phyloP scores from a whole-genome alignment of 345 rosid genomes.

The Trapa bicornis region DNA sequence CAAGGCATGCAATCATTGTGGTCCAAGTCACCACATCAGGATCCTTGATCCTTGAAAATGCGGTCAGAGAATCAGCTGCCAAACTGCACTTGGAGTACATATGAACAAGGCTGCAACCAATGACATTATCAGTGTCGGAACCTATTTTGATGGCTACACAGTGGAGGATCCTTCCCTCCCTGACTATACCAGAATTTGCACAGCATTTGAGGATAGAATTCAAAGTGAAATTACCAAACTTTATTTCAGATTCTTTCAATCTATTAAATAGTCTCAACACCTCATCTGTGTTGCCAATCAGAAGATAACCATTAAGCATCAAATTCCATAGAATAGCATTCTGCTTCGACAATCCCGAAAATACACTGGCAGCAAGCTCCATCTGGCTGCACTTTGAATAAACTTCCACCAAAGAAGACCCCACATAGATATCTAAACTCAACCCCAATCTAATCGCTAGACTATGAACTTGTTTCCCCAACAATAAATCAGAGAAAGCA shows the following conservation, averaged over 20 bases:
- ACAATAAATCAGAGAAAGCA: slow-evolving; percentile 18
- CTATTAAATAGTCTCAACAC: slow-evolving; percentile 20
- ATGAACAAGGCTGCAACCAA: slow-evolving; percentile 32
- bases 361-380: slow-evolving; percentile 26
- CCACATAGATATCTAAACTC: slow-evolving; percentile 25
- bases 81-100: slow-evolving; percentile 38
- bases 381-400: slow-evolving; percentile 32
- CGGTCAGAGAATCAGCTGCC: slow-evolving; percentile 25
- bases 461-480: slow-evolving; percentile 31
- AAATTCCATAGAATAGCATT: slow-evolving; percentile 34
- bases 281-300: slow-evolving; percentile 18
- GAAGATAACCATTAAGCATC: slow-evolving; percentile 32
- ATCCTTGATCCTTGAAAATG: slow-evolving; percentile 19
- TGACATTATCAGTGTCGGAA: slow-evolving; percentile 23
- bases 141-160: slow-evolving; percentile 26
- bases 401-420: slow-evolving; percentile 33
- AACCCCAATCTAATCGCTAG: slow-evolving; percentile 26
- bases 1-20: slow-evolving; percentile 29
- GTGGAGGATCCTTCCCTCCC: slow-evolving; percentile 29
- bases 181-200: slow-evolving; percentile 17
- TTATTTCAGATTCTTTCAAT: slow-evolving; percentile 24
- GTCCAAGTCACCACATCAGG: slow-evolving; percentile 35
- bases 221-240: slow-evolving; percentile 22
- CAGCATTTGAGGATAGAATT: slow-evolving; percentile 29
- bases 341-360: slow-evolving; percentile 22